Evolutionary conservation across 331 rosid genomes (phyloP).

Genomic region (Arachis monticola): DNA sequence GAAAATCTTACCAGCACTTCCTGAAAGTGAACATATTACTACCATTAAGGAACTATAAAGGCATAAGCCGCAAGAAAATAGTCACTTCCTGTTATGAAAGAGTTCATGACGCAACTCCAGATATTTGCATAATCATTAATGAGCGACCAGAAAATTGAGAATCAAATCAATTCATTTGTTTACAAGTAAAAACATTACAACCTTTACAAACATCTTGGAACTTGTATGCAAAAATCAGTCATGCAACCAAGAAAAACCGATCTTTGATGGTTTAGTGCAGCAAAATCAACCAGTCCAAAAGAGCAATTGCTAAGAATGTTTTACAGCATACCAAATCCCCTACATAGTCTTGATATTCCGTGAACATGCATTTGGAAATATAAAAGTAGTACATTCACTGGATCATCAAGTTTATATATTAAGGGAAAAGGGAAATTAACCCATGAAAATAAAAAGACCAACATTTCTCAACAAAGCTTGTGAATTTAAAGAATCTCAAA

Average conservation of each 20-base stretch:
- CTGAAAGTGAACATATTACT: conserved; percentile 48
- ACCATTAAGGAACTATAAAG: conserved; percentile 12
- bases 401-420: conserved; percentile 30
- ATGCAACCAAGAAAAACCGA: not conserved
- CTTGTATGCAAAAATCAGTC: not conserved
- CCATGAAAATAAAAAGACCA: conserved; percentile 11
- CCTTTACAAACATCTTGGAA: not conserved
- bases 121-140: conserved; percentile 19
- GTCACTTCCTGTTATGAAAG: conserved; percentile 7
- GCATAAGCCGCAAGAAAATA: conserved; percentile 20
- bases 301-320: conserved; percentile 13
- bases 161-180: conserved; percentile 16
- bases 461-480: conserved; percentile 18
- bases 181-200: not conserved
- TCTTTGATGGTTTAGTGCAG: not conserved
- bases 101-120: conserved; percentile 28
- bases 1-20: conserved; percentile 90
- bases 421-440: conserved; percentile 5
- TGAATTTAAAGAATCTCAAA: conserved; percentile 29
- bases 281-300: not conserved
- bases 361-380: conserved; percentile 9
- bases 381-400: conserved; percentile 9
- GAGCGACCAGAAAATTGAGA: conserved; percentile 23
- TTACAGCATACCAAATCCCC: not conserved
- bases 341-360: not conserved